Percentiles rank a stretch among this genome's conserved stretches.
Evolutionary conservation across 768 basidiomycete genomes (phyloP).

Genomic region (Serendipita vermifera): DNA sequence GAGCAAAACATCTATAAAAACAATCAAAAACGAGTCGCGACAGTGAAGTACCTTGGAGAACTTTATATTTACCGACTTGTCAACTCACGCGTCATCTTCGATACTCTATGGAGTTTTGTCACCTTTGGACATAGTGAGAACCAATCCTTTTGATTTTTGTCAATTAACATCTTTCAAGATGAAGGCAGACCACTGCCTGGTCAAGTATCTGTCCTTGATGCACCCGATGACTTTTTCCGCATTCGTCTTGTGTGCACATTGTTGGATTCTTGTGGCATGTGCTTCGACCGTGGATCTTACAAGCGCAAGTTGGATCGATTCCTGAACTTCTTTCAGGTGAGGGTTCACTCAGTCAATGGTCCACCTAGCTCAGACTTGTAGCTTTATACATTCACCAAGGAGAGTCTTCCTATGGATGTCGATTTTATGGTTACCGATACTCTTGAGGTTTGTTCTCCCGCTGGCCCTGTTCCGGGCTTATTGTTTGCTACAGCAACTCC

Average conservation of each 20-base stretch:
- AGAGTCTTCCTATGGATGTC: conserved; percentile 86
- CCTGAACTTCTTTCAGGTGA: conserved; percentile 83
- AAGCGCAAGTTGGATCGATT: conserved; percentile 90
- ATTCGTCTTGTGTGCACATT: conserved; percentile 82
- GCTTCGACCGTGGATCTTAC: conserved; percentile 88
- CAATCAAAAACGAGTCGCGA: conserved; percentile 85
- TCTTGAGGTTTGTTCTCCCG: conserved; percentile 48
- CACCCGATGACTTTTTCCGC: conserved; percentile 94
- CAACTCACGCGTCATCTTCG: conserved; percentile 81
- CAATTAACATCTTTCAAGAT: conserved; percentile 34
- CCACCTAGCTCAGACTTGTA: conserved; percentile 15
- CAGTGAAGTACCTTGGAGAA: conserved; percentile 91
- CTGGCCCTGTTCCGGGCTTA: not conserved
- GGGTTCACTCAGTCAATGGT: not conserved
- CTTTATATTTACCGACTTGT: conserved; percentile 91
- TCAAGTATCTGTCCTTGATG: conserved; percentile 62
- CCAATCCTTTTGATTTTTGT: not conserved
- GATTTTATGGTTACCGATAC: conserved; percentile 97
- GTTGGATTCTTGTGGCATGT: conserved; percentile 92
- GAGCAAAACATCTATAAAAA: conserved; percentile 92
- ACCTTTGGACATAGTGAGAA: conserved; percentile 85
- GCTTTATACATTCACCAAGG: conserved; percentile 85
- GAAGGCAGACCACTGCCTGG: conserved; percentile 80
- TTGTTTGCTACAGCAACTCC: conserved; percentile 46
- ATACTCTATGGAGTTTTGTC: conserved; percentile 84